These are phyloP conservation scores for Neurospora africana DNA, from an alignment of 495 filamentous ascomycete genomes.

Conservation along the genomic window DNA sequence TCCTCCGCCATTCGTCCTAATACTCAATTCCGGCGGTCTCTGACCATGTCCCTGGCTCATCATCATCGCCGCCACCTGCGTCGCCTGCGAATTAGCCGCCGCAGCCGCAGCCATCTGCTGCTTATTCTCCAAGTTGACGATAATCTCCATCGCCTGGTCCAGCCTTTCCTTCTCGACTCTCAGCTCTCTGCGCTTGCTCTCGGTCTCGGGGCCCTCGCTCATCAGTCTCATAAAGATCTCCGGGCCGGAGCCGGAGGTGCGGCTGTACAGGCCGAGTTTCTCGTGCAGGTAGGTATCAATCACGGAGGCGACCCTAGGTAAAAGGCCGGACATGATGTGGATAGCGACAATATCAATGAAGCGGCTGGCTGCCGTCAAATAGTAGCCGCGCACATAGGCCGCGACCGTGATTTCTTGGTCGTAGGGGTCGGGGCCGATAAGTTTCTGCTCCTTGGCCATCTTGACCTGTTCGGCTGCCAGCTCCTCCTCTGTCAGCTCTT, in stretches of 20 bases:
- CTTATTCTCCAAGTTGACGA: slow-evolving; percentile 21
- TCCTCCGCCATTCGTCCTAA: not conserved
- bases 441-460: slow-evolving; percentile 19
- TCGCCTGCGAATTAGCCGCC: not conserved
- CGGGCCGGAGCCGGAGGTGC: slow-evolving; percentile 4
- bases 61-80: too few species aligned
- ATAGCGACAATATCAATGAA: slow-evolving; percentile 40
- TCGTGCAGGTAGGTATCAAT: slow-evolving; percentile 29
- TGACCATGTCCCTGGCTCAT: not conserved
- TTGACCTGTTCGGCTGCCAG: slow-evolving; percentile 12
- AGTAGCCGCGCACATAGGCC: slow-evolving; percentile 42
- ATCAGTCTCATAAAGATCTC: slow-evolving; percentile 29
- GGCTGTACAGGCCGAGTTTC: slow-evolving; percentile 25
- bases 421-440: slow-evolving; percentile 35
- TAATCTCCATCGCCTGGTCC: slow-evolving; percentile 30
- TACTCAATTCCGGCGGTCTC: not conserved
- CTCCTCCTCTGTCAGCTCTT: slow-evolving; percentile 33
- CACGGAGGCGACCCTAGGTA: slow-evolving; percentile 22
- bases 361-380: slow-evolving; percentile 37
- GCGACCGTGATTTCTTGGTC: slow-evolving; percentile 37
- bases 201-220: slow-evolving; percentile 33
- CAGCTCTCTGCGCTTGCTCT: slow-evolving; percentile 22
- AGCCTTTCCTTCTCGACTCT: slow-evolving; percentile 29
- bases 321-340: slow-evolving; percentile 34
- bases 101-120: not conserved